Base-by-base conservation (phyloP, 2,329 filamentous ascomycete species). In the Ramularia endophylla region DNA sequence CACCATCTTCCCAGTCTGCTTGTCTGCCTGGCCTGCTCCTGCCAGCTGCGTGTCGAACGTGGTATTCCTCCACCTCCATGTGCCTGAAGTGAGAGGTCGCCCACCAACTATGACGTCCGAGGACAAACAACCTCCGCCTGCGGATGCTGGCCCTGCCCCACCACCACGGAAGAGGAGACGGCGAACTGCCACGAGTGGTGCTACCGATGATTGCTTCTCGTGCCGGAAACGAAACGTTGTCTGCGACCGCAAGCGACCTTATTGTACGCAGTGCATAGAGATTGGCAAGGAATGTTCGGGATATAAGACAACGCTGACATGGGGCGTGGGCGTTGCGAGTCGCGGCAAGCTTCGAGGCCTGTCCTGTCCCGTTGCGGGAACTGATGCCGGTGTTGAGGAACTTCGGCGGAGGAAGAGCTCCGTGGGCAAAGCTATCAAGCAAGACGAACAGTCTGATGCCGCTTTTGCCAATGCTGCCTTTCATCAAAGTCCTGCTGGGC, bases 231-330 rank as follows among this genome's bases (percentile, higher is more conserved):
- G 85, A 60, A 82, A 81, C 56, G 74, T 83, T 50, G 85, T 87
- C 65, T 98, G 90, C 70, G 90, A 97, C 67, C 81, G 90, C 55
- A 81, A 87, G 61, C 78, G 90, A 57, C 90, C 90, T 7, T 97
- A 95, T 68, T 97, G 92, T 69, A 88, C 88, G 32, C 89, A 88
- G 67, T 98, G 90, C 65, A 77, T 97, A 49, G 87, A 95, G 55
- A 76, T 87, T 51, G 89, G 88, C 51, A 88, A 87, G 63, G 88
- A 94, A 61, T 97, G 90, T 69, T 88, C 87, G 19, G 90, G 90
- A 45, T 97, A 97, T 73, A 94, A 94, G 70, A 97, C 90, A 12
- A 89, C 90, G 55, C 74, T 97, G 66, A 97, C 90, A 34, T 97
- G 90, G 90, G 88, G 88, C 30, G 87, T 95, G 35, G 90, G 90